Conservation (phyloP, 148 eudicot species). For the Chenopodium quinoa region DNA sequence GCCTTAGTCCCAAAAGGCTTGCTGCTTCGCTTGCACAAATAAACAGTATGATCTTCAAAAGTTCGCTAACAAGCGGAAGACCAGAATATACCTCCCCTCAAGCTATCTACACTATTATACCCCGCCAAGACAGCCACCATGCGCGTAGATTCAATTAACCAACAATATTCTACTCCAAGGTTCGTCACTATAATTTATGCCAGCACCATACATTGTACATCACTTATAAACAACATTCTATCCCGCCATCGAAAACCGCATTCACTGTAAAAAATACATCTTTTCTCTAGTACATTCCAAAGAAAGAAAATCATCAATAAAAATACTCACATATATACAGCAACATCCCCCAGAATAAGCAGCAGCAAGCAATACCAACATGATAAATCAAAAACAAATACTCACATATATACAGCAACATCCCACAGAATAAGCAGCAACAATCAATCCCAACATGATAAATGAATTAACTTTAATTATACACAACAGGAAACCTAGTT, state of each 20-base stretch:
- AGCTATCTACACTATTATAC: not conserved
- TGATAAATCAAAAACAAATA: not conserved
- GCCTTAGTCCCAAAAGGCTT: no score
- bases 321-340: not conserved
- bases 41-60: not conserved
- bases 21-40: not conserved
- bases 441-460: not conserved
- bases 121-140: not conserved
- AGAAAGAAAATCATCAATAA: not conserved
- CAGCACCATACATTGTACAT: not conserved
- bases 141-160: not conserved
- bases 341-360: not conserved
- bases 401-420: not conserved
- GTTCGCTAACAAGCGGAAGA: not conserved
- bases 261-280: not conserved
- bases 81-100: not conserved
- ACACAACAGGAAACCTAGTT: not conserved
- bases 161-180: not conserved
- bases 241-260: not conserved
- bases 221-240: not conserved
- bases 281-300: not conserved
- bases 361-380: not conserved
- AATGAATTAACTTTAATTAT: not conserved
- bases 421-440: not conserved
- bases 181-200: not conserved